A percentile compares a stretch with the other conserved stretches of the same genome.
phyloP scores from a whole-genome alignment of 139 green algal species.

The Pycnococcus provasolii region DNA sequence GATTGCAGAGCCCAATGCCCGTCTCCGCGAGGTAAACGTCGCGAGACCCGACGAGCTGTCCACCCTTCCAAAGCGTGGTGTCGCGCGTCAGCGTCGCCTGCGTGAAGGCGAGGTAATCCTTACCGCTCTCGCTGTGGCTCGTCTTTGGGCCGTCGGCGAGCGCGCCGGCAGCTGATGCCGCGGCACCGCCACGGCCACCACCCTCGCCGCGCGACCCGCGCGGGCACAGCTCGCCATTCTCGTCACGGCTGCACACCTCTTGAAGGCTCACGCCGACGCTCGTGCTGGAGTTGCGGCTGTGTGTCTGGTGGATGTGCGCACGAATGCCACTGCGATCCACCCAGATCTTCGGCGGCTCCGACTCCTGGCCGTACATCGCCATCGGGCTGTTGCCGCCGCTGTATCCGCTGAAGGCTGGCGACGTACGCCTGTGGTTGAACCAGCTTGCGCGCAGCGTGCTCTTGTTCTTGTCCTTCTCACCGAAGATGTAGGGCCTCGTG shows the following conservation, averaged over 20 bases:
- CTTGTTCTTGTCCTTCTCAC: constrained; percentile 42
- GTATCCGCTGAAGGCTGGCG: too few species aligned
- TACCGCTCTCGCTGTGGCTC: constrained; percentile 61
- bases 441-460: constrained; percentile 37
- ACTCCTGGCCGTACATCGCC: too few species aligned
- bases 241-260: constrained; percentile 59
- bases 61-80: constrained; percentile 64
- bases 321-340: constrained; percentile 55
- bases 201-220: constrained; percentile 6
- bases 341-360: constrained; percentile 46
- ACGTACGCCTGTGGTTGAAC: constrained; percentile 30
- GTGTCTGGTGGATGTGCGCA: too few species aligned
- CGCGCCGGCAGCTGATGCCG: too few species aligned
- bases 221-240: constrained; percentile 42
- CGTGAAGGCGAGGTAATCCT: constrained; percentile 56
- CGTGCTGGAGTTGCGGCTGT: too few species aligned
- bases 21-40: constrained; percentile 71
- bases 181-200: too few species aligned
- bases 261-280: constrained; percentile 56
- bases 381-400: too few species aligned
- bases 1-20: constrained; percentile 54
- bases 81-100: constrained; percentile 60
- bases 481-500: constrained; percentile 48
- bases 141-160: constrained; percentile 67
- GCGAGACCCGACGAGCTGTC: constrained; percentile 50